Base-by-base conservation (phyloP, 2,329 filamentous ascomycete species). In the Thielaviopsis punctulata region DNA sequence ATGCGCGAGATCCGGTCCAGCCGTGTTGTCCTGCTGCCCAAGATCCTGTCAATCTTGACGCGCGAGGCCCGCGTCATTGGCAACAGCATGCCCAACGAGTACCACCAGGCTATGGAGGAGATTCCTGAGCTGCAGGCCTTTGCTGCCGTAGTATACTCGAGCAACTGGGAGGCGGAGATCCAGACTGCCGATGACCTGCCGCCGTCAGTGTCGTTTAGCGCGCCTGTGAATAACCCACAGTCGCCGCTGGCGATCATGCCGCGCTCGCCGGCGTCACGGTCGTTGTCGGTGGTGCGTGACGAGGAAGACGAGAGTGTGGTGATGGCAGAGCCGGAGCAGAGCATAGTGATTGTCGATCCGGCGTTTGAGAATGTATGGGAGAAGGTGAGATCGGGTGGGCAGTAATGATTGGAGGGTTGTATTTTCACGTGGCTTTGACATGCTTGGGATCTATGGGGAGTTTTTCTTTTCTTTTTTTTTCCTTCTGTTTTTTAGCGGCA, bases 31-130 rank as follows among this genome's bases (percentile, higher is more conserved):
- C 65, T 76, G 30, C 75, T 98, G 41, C 92, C 92, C 46, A 93
- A 86, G 65, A 82, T 93, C 51, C 72, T 98, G 33, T 93, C 90
- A 2, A 83, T 94, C 5, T 77, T 96, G 60, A 92, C 88, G 39
- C 79, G 87, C 58, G 89, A 98, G 69, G 90, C 90, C 4, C 89
- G 95, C 65, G 76, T 73, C 51, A 94, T 98, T 59, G 90, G 89
- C 50, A 82, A 83, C 60, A 86, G 86, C 59, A 76, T 78, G 67
- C 79, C 75, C 53, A 86, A 77, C 65, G 81, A 76, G 68, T 84
- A 84, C 62, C 71, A 84, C 27, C 75, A 80, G 59, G 78, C 80
- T 39, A 86, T 93, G 73, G 86, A 93, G 66, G 66, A 73, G 51
- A 83, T 89, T 39, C 72, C 75, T 24, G 84, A 89, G 56, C 71